Evolutionary conservation across 441 rosid genomes (phyloP), one percentile per base, ranked within the genome.

Genomic region (Euphorbia schlechtendalii): DNA sequence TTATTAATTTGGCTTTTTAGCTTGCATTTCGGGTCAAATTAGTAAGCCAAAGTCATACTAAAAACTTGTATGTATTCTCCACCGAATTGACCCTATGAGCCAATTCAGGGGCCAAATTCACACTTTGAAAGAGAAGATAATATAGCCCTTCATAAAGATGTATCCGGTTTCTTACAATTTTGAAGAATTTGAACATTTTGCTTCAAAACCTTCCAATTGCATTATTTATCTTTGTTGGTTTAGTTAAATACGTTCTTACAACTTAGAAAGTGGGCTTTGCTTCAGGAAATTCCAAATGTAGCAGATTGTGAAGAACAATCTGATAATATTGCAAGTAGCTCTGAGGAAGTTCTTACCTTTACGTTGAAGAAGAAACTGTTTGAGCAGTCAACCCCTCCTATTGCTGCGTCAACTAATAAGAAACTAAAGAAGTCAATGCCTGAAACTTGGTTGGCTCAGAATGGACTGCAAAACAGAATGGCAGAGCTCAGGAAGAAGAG

Each of bases 201-300:
- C 45, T 41, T 41, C 10, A 9, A 41, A 41, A 3, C 45, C 45
- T 7, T 3, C 12, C 36, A 3, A 32, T 38, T 38, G 7, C 41
- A 38, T 62, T 63, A 18, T 30, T 63, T 34, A 38, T 53, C 55
- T 38, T 17, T 22, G 56, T 56, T 66, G 15, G 36, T 58, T 4
- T 12, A 58, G 64, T n/a, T 43, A 28, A 58, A 36, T 52, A 3
- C 1, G 10, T 41, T 3, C 10, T 3, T 38, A 34, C 22, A 20
- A 27, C 22, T n/a, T 15, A 8, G 0, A 0, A 56, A 28, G 0
- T 22, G 28, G 30, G 32, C 55, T 69, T 59, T 71, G 43, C 68
- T 72, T 70, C 76, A 76, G 82, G 76, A 74, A 46, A 45, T 45
- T 11, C 49, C 49, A 45, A 11, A 38, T 43, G 14, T 1, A 4